phyloP scores from a whole-genome alignment of 805 yeast species.

The Hyphopichia homilentoma region DNA sequence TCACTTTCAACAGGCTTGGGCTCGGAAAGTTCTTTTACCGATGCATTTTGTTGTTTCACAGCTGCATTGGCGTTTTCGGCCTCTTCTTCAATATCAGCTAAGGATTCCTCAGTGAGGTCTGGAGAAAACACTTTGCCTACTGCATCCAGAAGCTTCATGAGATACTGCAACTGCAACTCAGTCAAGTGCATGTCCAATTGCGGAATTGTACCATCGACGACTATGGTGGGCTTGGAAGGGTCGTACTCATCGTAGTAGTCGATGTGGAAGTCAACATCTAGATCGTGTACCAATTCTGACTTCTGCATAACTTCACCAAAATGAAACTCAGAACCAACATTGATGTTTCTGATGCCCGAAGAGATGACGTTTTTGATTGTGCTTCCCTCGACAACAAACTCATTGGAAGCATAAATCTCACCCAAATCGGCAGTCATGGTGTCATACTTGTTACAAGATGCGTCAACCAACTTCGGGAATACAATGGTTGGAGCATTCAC shows the following conservation, averaged over 20 bases:
- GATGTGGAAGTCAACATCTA: slow-evolving; percentile 60
- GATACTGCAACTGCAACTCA: slow-evolving; percentile 63
- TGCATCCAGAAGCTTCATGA: slow-evolving; percentile 52
- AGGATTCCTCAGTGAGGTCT: slow-evolving; percentile 31
- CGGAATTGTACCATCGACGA: slow-evolving; percentile 54
- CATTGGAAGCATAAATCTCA: slow-evolving; percentile 69
- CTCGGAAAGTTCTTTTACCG: slow-evolving; percentile 1
- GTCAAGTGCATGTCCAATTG: slow-evolving; percentile 64
- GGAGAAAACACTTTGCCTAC: slow-evolving; percentile 53
- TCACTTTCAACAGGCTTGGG: no score
- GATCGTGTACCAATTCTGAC: slow-evolving; percentile 60
- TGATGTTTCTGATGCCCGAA: slow-evolving; percentile 71
- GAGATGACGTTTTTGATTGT: slow-evolving; percentile 50
- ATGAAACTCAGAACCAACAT: slow-evolving; percentile 59
- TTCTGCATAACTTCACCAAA: slow-evolving; percentile 45
- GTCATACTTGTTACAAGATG: slow-evolving; percentile 44
- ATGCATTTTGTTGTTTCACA: slow-evolving; percentile 11
- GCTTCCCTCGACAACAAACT: slow-evolving; percentile 35
- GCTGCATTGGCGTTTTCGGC: slow-evolving; percentile 62
- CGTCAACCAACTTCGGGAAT: slow-evolving; percentile 60
- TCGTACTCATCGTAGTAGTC: slow-evolving; percentile 46
- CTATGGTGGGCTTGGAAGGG: slow-evolving; percentile 43
- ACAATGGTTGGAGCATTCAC: slow-evolving; percentile 80
- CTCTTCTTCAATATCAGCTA: slow-evolving; percentile 54
- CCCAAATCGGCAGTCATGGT: slow-evolving; percentile 73